A percentile compares a stretch with the other conserved stretches of the same genome.
phyloP scores from a whole-genome alignment of 176 grass and related monocot genomes.

The Oryza longistaminata region DNA sequence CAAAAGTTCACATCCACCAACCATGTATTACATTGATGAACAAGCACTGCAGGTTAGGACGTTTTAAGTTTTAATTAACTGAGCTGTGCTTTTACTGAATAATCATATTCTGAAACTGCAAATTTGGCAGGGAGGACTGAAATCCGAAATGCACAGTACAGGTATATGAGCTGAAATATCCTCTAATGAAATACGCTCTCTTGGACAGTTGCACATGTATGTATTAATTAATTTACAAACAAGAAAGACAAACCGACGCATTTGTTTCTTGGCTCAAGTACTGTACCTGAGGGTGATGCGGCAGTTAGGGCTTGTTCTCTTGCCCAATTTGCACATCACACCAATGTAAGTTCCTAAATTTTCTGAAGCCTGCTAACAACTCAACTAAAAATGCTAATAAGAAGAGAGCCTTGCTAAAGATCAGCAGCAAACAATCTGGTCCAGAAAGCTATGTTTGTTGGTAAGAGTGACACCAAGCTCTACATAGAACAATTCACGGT shows the following conservation, averaged over 20 bases:
- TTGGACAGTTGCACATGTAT: too few species aligned
- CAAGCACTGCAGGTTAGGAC: background rate
- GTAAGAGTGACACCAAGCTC: background rate
- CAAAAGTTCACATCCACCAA: background rate
- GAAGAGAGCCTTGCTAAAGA: background rate
- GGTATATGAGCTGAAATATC: background rate
- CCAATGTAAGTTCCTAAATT: background rate
- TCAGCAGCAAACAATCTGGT: background rate
- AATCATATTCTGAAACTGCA: background rate
- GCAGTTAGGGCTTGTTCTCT: background rate
- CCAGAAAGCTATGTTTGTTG: background rate
- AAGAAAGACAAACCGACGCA: background rate
- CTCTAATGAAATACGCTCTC: background rate
- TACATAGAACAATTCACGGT: background rate
- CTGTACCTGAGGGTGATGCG: background rate
- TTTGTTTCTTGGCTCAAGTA: background rate
- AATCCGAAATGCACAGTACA: background rate
- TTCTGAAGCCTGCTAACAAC: background rate
- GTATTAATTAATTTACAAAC: too few species aligned
- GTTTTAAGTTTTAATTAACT: background rate
- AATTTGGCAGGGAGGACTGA: background rate
- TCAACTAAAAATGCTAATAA: background rate
- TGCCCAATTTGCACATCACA: background rate
- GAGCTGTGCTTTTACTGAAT: background rate
- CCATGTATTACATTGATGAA: background rate